These are phyloP conservation scores for Hyphodiscus sp. DNA, from an alignment of 2,329 filamentous ascomycete species.

Conservation along the genomic window DNA sequence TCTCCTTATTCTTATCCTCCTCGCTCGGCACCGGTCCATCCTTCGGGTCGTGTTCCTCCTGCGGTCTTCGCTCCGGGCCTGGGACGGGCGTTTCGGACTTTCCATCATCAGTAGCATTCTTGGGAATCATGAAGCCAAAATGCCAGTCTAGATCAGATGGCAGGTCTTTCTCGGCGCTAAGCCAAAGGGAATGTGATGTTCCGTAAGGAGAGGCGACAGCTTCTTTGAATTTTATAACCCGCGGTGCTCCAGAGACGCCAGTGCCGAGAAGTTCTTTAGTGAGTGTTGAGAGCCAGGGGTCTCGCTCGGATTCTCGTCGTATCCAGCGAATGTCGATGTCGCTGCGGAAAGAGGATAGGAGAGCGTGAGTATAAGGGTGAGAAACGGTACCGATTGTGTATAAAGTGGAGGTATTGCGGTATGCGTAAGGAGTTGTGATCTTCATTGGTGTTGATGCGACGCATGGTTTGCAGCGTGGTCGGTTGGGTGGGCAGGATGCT, in stretches of 20 bases:
- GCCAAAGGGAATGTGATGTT: constrained; percentile 66
- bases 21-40: constrained; percentile 45
- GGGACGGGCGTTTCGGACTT: constrained; percentile 53
- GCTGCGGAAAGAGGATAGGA: constrained; percentile 56
- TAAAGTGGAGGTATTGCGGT: constrained; percentile 62
- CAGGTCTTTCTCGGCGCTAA: constrained; percentile 60
- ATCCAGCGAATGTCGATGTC: constrained; percentile 59
- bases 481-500: constrained; percentile 77
- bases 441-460: constrained; percentile 56
- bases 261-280: constrained; percentile 64
- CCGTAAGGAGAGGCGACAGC: constrained; percentile 65
- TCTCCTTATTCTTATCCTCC: constrained; percentile 49
- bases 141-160: constrained; percentile 74
- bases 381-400: constrained; percentile 86
- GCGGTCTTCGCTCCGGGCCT: constrained; percentile 49
- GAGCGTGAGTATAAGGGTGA: constrained; percentile 79
- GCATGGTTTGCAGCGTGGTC: constrained; percentile 68
- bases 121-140: constrained; percentile 78
- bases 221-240: constrained; percentile 73
- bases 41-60: constrained; percentile 40
- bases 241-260: constrained; percentile 54
- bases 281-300: constrained; percentile 68
- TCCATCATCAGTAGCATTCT: constrained; percentile 43
- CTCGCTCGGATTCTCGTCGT: constrained; percentile 61
- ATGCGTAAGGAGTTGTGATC: constrained; percentile 59